Conservation (phyloP, 768 basidiomycete genomes). For the Amanita molliuscula region DNA sequence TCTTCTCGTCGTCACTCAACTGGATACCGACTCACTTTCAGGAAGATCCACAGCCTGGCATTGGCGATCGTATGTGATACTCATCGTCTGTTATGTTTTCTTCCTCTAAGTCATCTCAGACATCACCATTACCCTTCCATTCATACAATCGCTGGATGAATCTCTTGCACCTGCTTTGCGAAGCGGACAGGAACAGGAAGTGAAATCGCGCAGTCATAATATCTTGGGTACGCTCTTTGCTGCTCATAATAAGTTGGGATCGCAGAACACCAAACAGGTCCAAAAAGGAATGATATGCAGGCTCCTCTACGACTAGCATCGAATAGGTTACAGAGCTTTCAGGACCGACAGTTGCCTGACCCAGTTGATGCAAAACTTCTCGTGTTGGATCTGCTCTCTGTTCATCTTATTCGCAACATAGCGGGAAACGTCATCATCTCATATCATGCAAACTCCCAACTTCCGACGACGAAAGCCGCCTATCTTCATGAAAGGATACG, state of each 20-base stretch:
- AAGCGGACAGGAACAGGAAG: constrained; percentile 7
- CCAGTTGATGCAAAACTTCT: constrained; percentile 17
- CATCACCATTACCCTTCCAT: constrained; percentile 48
- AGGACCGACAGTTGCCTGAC: neutral
- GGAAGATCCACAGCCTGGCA: constrained; percentile 27
- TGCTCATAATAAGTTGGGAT: no score
- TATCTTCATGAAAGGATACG: constrained; percentile 37
- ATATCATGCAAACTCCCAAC: constrained; percentile 29
- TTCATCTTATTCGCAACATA: constrained; percentile 35
- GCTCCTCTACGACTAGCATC: constrained; percentile 18
- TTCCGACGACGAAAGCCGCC: constrained; percentile 27
- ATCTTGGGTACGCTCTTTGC: neutral
- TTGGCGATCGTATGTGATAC: constrained; percentile 40
- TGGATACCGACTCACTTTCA: constrained; percentile 63
- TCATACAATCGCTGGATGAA: constrained; percentile 31
- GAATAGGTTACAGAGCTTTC: neutral
- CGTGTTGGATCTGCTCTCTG: constrained; percentile 34
- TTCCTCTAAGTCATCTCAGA: constrained; percentile 20
- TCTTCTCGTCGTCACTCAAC: constrained; percentile 53
- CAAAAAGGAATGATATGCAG: constrained; percentile 26
- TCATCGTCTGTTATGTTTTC: neutral
- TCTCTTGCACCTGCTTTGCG: constrained; percentile 8
- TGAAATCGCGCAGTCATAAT: neutral
- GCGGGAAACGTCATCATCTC: constrained; percentile 39
- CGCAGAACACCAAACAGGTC: neutral